Evolutionary conservation across 768 basidiomycete genomes (phyloP), one percentile per base, ranked within the genome.

Genomic region (Postia placenta): DNA sequence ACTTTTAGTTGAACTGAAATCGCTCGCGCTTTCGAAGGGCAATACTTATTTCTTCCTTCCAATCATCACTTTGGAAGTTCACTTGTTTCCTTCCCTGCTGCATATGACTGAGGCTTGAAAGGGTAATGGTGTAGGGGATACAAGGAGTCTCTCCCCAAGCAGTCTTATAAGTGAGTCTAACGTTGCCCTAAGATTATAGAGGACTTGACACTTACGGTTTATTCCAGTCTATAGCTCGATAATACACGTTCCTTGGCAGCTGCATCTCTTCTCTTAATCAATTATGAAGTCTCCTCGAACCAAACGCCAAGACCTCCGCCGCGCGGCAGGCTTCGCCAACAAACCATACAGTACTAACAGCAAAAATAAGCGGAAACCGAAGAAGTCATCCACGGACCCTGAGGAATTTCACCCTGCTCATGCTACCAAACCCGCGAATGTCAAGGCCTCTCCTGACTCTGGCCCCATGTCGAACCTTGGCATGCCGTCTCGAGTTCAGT

Each of bases 401-500:
- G 20, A 23, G 11, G 17, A 23, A 15, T 15, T 15, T 5, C 30
- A 33, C 12, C 30, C 17, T 19, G 12, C 22, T 5, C 30, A 33
- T 14, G 15, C 17, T 19, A 12, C 22, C 9, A 14, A 30, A 14
- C 45, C 15, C 11, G 28, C 22, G 38, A 49, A 49, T 11, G 12
- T n/a, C 3, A 33, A 33, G 41, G 25, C 36, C 6, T 27, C 48
- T 20, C 42, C 39, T 12, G 28, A 47, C 4, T 24, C 37, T n/a
- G 15, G 15, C 12, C 36, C 46, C 11, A 27, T 30, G 5, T 26
- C 28, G 35, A 57, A 64, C 22, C 62, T 73, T 17, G 83, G 83
- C 1, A 79, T 86, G 50, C 86, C 85, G 1, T 75, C 80, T 3
- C 76, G 78, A 48, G 71, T 69, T 7, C 76, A 79, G 42, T 88